Evolutionary conservation across 495 filamentous ascomycete genomes (phyloP).

Genomic region (Penicillium fimorum): DNA sequence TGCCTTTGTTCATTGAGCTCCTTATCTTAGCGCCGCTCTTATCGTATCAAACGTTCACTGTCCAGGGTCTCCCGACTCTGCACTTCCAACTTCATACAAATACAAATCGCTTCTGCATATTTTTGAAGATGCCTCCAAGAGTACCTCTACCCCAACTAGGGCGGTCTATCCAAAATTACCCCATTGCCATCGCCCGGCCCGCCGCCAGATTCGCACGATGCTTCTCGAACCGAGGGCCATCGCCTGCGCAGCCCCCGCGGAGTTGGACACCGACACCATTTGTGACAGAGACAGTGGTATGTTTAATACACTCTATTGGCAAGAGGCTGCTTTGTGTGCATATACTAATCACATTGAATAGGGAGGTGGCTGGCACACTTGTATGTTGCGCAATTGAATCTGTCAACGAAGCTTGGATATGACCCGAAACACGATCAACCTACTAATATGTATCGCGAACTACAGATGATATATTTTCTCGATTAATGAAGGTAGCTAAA

Average conservation of each 20-base stretch:
- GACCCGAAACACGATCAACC: conserved; percentile 10
- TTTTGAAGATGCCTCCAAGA: conserved; percentile 19
- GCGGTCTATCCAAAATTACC: conserved; percentile 19
- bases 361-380: conserved; percentile 89
- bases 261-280: conserved; percentile 67
- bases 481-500: conserved; percentile 63
- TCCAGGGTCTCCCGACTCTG: conserved; percentile 10
- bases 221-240: conserved; percentile 37
- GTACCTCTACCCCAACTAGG: conserved; percentile 30
- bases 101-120: not conserved
- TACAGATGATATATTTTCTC: conserved; percentile 80
- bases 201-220: conserved; percentile 19
- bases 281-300: conserved; percentile 78
- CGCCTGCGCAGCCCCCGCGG: conserved; percentile 45
- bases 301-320: conserved; percentile 24
- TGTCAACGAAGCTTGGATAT: not conserved
- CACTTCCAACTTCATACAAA: conserved; percentile 2
- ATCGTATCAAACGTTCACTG: conserved; percentile 13
- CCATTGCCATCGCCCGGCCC: conserved; percentile 9
- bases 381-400: conserved; percentile 47
- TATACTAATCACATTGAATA: conserved; percentile 45
- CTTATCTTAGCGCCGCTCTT: conserved; percentile 22
- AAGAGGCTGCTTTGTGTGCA: not conserved
- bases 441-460: conserved; percentile 22
- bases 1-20: conserved; percentile 5